Evolutionary conservation across 345 rosid species (phyloP).

Genomic region (Camelina neglecta): DNA sequence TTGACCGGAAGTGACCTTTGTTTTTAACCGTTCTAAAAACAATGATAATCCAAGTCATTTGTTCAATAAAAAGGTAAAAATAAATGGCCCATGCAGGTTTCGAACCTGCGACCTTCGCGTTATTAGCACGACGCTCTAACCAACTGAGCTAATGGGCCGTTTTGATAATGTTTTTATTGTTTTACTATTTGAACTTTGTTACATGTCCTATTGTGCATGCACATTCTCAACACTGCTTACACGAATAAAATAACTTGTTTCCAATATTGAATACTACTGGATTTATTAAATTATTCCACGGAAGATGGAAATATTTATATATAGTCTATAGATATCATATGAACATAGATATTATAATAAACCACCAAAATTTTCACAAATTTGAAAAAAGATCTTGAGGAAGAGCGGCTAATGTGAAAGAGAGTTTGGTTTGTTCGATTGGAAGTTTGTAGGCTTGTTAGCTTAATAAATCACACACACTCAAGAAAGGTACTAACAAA

Average conservation of each 20-base stretch:
- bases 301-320: background rate
- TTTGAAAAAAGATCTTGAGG: background rate
- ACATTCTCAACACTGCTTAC: background rate
- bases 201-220: background rate
- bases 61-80: background rate
- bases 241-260: no score
- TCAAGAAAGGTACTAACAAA: background rate
- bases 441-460: background rate
- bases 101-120: conserved; percentile 93
- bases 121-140: conserved; percentile 85
- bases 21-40: no score
- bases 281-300: background rate
- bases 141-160: conserved; percentile 15
- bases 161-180: background rate
- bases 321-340: background rate
- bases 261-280: background rate
- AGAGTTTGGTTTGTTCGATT: background rate
- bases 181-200: no score
- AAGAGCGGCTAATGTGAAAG: background rate
- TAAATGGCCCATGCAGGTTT: background rate
- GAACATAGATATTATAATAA: background rate
- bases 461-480: background rate
- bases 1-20: no score
- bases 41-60: no score
- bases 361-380: background rate